Evolutionary conservation across 192 early-diverging fungal species (phyloP), one percentile per base, ranked within the genome.

Genomic region (Coemansia sp.): DNA sequence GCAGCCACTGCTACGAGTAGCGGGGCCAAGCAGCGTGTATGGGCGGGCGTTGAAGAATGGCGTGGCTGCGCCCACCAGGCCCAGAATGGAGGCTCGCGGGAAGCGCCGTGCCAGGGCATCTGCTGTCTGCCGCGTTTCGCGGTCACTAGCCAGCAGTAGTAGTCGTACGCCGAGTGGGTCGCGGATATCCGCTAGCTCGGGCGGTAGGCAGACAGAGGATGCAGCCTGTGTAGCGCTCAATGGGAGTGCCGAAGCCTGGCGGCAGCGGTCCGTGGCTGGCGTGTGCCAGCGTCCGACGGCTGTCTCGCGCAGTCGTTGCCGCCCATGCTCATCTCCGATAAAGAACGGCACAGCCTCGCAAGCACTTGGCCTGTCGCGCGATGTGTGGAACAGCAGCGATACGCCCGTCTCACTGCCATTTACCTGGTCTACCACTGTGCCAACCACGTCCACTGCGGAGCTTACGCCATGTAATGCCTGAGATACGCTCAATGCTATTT

Each of bases 201-300:
- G 17, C 1, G 80, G 75, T 27, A 78, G 67, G 34, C 59, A 29
- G 10, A 77, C 16, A 7, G 74, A 70, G 17, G 72, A 83, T 13
- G 63, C 16, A 6, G 74, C 80, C 31, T 67, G 65, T 5, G 75
- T 83, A 4, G 63, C 74, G 29, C 72, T 74, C 13, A 29, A 24
- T 3, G 53, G 53, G 13, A 56, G 53, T 7, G 7, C 53, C 14
- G 45, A 48, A 48, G 53, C 53, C 31, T 34, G 53, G 31, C 53
- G 29, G 45, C 19, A 74, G 8, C 62, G 62, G 56, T 76, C 79
- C 13, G 70, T 76, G 2, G 64, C 42, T 3, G 41, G 37, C 46
- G 67, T 76, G 64, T 81, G 79, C 79, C 79, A 81, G 29, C 79
- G 69, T 17, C 79, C 79, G 1, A 81, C 79, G 0, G 79, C 73